These are phyloP conservation scores for Zygotorulaspora florentina DNA, from an alignment of 805 yeast species.

Conservation along the genomic window DNA sequence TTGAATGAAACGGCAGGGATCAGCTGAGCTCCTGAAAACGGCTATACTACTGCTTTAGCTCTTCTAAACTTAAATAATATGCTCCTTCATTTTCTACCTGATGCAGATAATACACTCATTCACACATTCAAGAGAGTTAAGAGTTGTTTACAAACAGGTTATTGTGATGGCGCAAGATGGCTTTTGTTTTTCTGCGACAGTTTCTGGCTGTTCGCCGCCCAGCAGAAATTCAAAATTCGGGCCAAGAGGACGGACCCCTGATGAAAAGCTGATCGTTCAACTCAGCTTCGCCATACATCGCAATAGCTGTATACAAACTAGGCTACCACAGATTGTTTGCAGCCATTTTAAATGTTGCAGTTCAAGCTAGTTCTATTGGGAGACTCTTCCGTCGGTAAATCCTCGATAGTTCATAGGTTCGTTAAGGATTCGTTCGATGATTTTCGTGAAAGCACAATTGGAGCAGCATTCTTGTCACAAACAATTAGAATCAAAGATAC, in stretches of 20 bases:
- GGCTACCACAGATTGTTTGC: neutral
- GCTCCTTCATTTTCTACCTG: too few species aligned
- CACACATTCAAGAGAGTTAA: too few species aligned
- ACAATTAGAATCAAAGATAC: slow-evolving; percentile 42
- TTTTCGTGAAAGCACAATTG: slow-evolving; percentile 85
- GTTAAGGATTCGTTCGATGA: slow-evolving; percentile 70
- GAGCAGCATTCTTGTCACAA: slow-evolving; percentile 96
- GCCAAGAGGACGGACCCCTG: neutral
- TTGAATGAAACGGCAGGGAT: too few species aligned
- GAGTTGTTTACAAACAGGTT: too few species aligned
- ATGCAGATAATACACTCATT: too few species aligned
- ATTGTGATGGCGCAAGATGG: too few species aligned
- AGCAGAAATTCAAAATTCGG: neutral
- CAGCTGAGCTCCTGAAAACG: too few species aligned
- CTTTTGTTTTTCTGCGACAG: too few species aligned
- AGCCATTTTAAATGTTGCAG: slow-evolving; percentile 36
- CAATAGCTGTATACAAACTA: neutral
- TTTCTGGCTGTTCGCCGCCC: too few species aligned
- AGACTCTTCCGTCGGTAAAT: slow-evolving; percentile 81
- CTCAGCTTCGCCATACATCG: neutral
- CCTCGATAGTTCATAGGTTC: slow-evolving; percentile 77
- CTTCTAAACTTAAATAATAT: too few species aligned
- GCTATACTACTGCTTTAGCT: too few species aligned
- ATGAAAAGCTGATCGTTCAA: neutral
- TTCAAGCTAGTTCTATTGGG: slow-evolving; percentile 72